Evolutionary conservation across 2,329 filamentous ascomycete species (phyloP), one percentile per base, ranked within the genome.

Genomic region (Aspergillus oerlinghausenensis): DNA sequence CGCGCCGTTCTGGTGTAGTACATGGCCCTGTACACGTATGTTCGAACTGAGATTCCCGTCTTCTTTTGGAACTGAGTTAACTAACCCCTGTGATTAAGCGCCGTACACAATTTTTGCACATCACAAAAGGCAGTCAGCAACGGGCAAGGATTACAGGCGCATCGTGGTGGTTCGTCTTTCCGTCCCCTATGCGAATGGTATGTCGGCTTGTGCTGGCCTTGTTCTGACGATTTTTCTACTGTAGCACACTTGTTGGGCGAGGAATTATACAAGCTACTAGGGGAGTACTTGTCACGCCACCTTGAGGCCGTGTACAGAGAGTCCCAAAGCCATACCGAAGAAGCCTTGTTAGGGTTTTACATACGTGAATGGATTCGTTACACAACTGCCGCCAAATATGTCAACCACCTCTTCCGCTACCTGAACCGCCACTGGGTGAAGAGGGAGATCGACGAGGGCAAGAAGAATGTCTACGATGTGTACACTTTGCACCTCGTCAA

Each of bases 381-480:
- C 77, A 99, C 94, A 1, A 90, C 89, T 14, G 93, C 94, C 1
- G 94, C 92, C 58, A 96, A 95, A 75, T 99, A 96, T 77, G 94
- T 97, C 73, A 95, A 99, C 75, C 93, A 99, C 72, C 80, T 99
- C 7, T 99, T 99, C 80, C 82, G 88, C 54, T 99, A 99, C 71
- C 84, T 99, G 26, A 99, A 99, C 71, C 86, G 94, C 29, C 94
- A 99, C 76, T 99, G 95, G 94, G 94, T 99, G 1, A 99, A 97
- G 82, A 84, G 94, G 29, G 94, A 99, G 77, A 96, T 99, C 77
- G 94, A 99, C 62, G 94, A 99, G 74, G 94, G 94, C 35, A 97
- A 99, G 79, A 97, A 97, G 80, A 90, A 93, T 68, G 90, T 97
- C 7, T 97, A 95, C 74, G 94, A 99, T 73, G 94, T 99, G 50